Evolutionary conservation across 2,329 filamentous ascomycete species (phyloP), one percentile per base, ranked within the genome.

Genomic region (Fusarium oxysporum): DNA sequence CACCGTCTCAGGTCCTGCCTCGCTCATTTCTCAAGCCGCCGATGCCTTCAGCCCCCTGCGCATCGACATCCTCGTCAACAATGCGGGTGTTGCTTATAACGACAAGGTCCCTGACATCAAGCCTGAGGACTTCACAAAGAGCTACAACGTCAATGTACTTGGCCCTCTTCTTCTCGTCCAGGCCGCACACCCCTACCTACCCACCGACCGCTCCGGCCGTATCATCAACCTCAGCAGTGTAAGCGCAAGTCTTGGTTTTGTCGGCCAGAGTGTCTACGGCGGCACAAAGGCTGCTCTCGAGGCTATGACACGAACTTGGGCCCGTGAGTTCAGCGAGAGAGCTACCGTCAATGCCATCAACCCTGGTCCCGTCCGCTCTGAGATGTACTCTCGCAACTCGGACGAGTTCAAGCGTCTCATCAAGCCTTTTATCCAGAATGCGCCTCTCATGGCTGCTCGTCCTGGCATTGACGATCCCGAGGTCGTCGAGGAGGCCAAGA

Each of bases 161-260:
- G 94, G 93, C 0, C 94, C 94, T 4, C 81, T 96, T 17, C 86
- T 96, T 1, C 86, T 96, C n/a, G 87, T 93, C 38, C 90, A 96
- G 81, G 92, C 92, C 7, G 89, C 88, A 0, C 81, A 90, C 30
- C 91, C 90, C 0, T 92, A 92, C 80, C 87, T 96, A 5, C 93
- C 93, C 1, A 83, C 82, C 43, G 92, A 95, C 81, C 90, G 93
- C 44, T 90, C 88, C 32, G 86, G 87, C 14, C 85, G 87, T 62
- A 84, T 89, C 71, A 81, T 89, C 76, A 87, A 86, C 79, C 79
- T 89, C 60, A 87, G 85, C 35, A 87, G 85, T 54, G 84, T 87
- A 32, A 85, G 84, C 54, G 83, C 85, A 25, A 81, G 82, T 17
- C 76, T 83, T 32, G 87, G 87, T n/a, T 85, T 87, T 76, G 81